Evolutionary conservation across 2,329 filamentous ascomycete species (phyloP), one percentile per base, ranked within the genome.

Genomic region (Didymella exigua): DNA sequence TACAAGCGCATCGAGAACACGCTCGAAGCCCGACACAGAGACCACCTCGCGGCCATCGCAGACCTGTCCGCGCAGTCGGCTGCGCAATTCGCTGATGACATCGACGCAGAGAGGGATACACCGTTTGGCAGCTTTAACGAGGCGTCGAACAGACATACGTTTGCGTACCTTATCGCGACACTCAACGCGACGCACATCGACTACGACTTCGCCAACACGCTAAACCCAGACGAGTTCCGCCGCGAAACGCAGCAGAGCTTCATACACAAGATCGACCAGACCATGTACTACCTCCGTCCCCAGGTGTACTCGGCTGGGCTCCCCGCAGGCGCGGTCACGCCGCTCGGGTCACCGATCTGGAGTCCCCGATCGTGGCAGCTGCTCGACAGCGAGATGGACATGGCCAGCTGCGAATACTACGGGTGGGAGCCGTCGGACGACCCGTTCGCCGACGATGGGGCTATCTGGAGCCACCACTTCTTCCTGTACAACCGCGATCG

Each of bases 401-500:
- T 98, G 37, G 88, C 90, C 63, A 89, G 96, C 64, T 99, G 95
- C 77, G 89, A 88, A 51, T 86, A 93, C 59, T 98, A 96, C 75
- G 89, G 89, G 51, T 99, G 96, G 77, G 86, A 89, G 46, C 95
- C 95, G 0, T 88, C 91, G 34, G 90, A 93, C 58, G 93, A 96
- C 69, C 91, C 92, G 0, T 96, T 96, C 67, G 92, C 92, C 60
- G 93, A 96, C 58, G 92, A 97, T 70, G 90, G 91, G 58, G 89
- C 93, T 9, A 93, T 99, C 59, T 99, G 93, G 93, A 92, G 90
- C 44, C 83, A 93, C 59, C 93, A 98, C 75, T 97, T 96, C 76
- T 96, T 99, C 80, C 96, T 98, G 76, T 98, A 97, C 83, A 97
- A 96, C 81, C 93, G 93, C 69, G 82, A 87, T 23, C 84, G 89